A percentile compares a stretch with the other conserved stretches of the same genome.
Evolutionary conservation across 2,329 filamentous ascomycete species (phyloP).

Genomic region (Colletotrichum cuscutae): DNA sequence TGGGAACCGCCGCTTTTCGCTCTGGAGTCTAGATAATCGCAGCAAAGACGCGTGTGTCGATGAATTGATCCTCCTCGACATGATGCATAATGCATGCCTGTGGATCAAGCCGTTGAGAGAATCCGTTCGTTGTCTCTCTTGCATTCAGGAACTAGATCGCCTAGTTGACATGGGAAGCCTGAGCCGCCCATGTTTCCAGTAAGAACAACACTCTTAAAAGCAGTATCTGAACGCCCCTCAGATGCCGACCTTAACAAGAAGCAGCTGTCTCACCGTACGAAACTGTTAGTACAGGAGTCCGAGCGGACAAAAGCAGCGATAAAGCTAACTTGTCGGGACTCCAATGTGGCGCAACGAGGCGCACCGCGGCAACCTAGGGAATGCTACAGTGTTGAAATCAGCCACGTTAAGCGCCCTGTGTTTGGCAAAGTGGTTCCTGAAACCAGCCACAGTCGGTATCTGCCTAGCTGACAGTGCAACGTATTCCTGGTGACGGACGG

Average conservation of each 20-base stretch:
- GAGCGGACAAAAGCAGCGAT: background rate
- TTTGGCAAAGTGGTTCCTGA: slow-evolving; percentile 29
- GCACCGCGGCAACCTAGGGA: background rate
- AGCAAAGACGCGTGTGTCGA: too few relatives aligned
- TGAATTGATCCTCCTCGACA: too few relatives aligned
- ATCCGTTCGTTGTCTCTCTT: too few relatives aligned
- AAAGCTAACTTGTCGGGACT: background rate
- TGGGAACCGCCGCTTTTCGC: too few relatives aligned
- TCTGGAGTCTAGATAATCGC: too few relatives aligned
- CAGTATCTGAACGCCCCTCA: background rate
- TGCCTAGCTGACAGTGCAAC: slow-evolving; percentile 4
- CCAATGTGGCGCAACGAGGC: background rate
- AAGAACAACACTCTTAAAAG: background rate
- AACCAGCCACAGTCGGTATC: slow-evolving; percentile 28
- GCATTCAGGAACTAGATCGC: too few relatives aligned
- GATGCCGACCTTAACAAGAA: background rate
- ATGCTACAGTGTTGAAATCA: slow-evolving; percentile 11
- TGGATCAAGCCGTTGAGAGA: too few relatives aligned
- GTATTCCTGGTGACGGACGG: background rate
- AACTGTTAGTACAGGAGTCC: background rate
- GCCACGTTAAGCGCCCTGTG: slow-evolving; percentile 7
- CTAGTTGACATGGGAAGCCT: too few relatives aligned
- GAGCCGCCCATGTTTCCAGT: background rate
- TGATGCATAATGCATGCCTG: too few relatives aligned
- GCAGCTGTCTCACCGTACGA: background rate